Base-by-base conservation (phyloP, 352 stramenopile species). In the Phytopythium ostracodes region DNA sequence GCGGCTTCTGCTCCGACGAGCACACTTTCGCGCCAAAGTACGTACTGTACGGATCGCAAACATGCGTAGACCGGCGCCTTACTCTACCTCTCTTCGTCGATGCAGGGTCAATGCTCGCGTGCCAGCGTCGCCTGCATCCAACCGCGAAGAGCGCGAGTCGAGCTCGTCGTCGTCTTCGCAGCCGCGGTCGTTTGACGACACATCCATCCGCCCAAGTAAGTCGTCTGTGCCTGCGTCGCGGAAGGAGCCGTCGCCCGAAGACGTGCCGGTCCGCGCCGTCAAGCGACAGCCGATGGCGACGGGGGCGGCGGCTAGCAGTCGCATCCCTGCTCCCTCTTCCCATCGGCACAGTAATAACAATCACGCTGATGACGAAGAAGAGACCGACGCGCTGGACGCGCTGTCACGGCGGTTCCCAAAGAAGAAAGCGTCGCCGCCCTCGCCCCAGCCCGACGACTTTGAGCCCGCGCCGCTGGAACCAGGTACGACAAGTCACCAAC, bases 1-100 rank as follows among this genome's bases (percentile, higher is more conserved):
- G 76, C 27, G 82, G 84, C 25, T 67, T 91, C 64, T 84, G 88
- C 58, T 87, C 77, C 27, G 82, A 92, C 22, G 75, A 91, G 33
- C 84, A 91, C 68, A 94, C 84, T 10, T 94, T 94, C 65, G 27
- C 69, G 9, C 84, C 84, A 65, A 94, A 94, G 81, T 92, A 64
- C 40, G 68, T 71, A 20, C 46, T 60, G 9, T 14, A 8, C 40
- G n/a, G 10, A 43, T 18, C 60, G 49, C 35, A 50, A 22, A 2
- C 27, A 12, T 36, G 29, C 18, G 44, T 46, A 22, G n/a, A 11
- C 44, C 20, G 10, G 51, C 12, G 46, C 22, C 52, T 22, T 46
- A 14, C 35, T 51, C n/a, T n/a, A n/a, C n/a, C n/a, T n/a, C n/a
- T n/a, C n/a, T 4, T 22, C 44, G 43, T 38, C 43, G 40, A 20